A percentile compares a stretch with the other conserved stretches of the same genome.
Conservation (phyloP, 2,329 filamentous ascomycete species). For the Trichocomaceae sp. region DNA sequence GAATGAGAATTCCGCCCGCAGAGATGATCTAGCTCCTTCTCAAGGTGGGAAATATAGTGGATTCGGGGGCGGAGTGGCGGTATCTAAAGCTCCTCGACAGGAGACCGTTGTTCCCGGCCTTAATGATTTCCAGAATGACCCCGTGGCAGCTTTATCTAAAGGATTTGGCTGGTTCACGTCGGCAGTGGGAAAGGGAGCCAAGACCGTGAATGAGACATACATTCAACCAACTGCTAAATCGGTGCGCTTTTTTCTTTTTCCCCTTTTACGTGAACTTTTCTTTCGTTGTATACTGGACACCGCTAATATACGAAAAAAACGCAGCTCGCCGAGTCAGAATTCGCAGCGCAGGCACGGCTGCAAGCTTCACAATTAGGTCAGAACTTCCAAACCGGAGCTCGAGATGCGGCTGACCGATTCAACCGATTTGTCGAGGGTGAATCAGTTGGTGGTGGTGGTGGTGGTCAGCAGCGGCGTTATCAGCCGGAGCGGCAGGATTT, state of each 20-base stretch:
- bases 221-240: conserved; percentile 89
- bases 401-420: conserved; percentile 70
- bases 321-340: conserved; percentile 72
- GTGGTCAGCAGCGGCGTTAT: conserved; percentile 24
- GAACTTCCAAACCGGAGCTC: conserved; percentile 60
- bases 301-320: background rate
- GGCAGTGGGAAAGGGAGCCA: conserved; percentile 82
- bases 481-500: conserved; percentile 71
- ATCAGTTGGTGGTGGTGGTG: conserved; percentile 33
- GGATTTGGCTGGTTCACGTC: conserved; percentile 91
- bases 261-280: background rate
- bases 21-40: conserved; percentile 69
- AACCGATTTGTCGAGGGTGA: conserved; percentile 81
- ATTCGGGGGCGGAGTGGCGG: conserved; percentile 69
- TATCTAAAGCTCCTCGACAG: conserved; percentile 29
- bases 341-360: conserved; percentile 63
- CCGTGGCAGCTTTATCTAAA: conserved; percentile 79
- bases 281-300: background rate
- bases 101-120: conserved; percentile 55
- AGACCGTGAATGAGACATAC: conserved; percentile 82
- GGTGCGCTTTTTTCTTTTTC: conserved; percentile 44
- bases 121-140: conserved; percentile 89
- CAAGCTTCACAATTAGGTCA: conserved; percentile 50
- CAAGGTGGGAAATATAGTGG: conserved; percentile 90
- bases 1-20: conserved; percentile 68